These are phyloP conservation scores for Allium cepa DNA, from an alignment of 106 monocot species.

Conservation along the genomic window DNA sequence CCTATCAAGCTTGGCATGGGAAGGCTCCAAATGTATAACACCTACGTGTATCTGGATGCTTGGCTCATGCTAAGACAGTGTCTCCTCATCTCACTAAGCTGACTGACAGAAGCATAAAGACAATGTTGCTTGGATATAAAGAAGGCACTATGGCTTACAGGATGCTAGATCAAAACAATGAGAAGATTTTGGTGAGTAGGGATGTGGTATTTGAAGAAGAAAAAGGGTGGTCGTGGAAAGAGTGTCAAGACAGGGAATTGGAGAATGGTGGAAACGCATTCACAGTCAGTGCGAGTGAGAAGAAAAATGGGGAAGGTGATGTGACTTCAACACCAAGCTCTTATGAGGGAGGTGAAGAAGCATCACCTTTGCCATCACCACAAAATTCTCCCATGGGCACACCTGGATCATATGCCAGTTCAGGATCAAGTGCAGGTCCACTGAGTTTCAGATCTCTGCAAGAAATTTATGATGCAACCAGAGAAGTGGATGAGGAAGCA, in stretches of 20 bases:
- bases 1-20: conserved; percentile 2
- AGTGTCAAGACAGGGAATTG: no score
- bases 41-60: conserved; percentile 18
- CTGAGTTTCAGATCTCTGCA: no score
- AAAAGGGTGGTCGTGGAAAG: neutral
- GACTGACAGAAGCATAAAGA: neutral
- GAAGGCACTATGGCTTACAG: neutral
- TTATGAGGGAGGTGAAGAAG: no score
- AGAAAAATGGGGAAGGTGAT: no score
- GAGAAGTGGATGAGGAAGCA: neutral
- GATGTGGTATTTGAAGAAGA: conserved; percentile 8
- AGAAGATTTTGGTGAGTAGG: neutral
- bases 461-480: neutral
- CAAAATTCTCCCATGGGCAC: no score
- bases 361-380: no score
- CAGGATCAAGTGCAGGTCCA: no score
- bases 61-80: neutral
- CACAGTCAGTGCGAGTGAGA: neutral
- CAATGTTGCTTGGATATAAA: neutral
- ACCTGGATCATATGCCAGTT: no score
- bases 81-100: neutral
- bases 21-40: conserved; percentile 10
- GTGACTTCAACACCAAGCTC: no score
- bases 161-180: neutral
- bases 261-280: neutral